These are phyloP conservation scores for Tylopilus vinaceipallidus DNA, from an alignment of 768 basidiomycete genomes.

Conservation along the genomic window DNA sequence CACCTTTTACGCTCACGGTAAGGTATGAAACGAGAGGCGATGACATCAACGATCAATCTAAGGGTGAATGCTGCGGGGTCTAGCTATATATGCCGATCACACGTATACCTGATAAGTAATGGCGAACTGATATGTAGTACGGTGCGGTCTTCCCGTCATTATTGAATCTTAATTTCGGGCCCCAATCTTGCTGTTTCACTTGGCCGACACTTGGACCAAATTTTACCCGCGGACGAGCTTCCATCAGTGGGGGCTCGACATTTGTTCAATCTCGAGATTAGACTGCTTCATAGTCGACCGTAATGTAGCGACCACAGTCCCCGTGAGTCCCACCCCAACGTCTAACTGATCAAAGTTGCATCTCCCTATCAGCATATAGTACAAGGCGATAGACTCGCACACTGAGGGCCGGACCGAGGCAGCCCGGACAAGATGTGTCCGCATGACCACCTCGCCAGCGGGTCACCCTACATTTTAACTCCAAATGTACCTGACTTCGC, in stretches of 20 bases:
- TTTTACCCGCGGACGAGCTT: background rate
- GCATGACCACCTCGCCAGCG: slow-evolving; percentile 9
- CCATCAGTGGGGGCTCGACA: background rate
- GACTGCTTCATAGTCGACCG: no score
- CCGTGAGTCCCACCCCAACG: background rate
- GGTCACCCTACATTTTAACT: background rate
- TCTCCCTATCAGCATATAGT: no score
- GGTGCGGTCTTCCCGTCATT: background rate
- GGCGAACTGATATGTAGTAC: background rate
- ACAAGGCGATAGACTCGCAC: background rate
- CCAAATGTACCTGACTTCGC: background rate
- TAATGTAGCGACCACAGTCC: background rate
- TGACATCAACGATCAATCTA: slow-evolving; percentile 19
- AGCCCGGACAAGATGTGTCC: background rate
- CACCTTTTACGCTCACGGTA: slow-evolving; percentile 15
- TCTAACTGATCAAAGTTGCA: no score
- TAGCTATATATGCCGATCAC: background rate
- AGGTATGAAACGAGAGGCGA: slow-evolving; percentile 19
- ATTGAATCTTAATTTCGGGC: background rate
- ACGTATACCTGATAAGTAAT: no score
- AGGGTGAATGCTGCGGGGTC: background rate
- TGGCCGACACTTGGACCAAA: background rate
- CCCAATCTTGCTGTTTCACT: background rate
- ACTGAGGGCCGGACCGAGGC: background rate
- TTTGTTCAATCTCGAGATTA: no score